phyloP scores from a whole-genome alignment of 2,329 filamentous ascomycete species.

The Leptosphaerulina australis region DNA sequence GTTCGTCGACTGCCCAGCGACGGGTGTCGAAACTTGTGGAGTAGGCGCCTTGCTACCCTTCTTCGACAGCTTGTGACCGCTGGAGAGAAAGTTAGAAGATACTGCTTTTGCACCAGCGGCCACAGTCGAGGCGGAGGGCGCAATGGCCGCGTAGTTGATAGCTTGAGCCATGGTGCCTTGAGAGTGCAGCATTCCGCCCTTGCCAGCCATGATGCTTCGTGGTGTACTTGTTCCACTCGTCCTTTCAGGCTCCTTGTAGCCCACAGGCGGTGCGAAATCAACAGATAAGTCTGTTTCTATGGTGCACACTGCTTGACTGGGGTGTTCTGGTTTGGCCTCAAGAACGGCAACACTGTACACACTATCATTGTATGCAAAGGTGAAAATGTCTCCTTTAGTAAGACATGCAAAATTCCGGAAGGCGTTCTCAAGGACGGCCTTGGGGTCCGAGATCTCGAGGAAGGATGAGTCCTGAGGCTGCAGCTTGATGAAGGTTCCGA shows the following conservation, averaged over 20 bases:
- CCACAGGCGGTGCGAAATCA: constrained; percentile 91
- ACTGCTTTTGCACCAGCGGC: constrained; percentile 66
- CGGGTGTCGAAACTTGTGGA: constrained; percentile 65
- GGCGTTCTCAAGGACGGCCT: constrained; percentile 93
- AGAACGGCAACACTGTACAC: constrained; percentile 91
- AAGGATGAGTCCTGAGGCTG: constrained; percentile 93
- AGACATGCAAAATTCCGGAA: constrained; percentile 95
- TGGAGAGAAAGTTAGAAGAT: constrained; percentile 78
- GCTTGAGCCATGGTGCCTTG: constrained; percentile 95
- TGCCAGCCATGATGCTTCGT: constrained; percentile 67
- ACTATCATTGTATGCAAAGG: constrained; percentile 94
- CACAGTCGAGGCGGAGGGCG: constrained; percentile 73
- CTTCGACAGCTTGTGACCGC: constrained; percentile 84
- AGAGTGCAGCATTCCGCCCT: constrained; percentile 76
- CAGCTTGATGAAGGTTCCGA: constrained; percentile 92
- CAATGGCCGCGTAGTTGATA: constrained; percentile 95
- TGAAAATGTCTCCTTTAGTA: constrained; percentile 93
- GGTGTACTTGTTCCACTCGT: constrained; percentile 86
- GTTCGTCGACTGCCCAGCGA: constrained; percentile 60
- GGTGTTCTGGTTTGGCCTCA: constrained; percentile 86
- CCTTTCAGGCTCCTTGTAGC: constrained; percentile 86
- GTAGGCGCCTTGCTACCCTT: constrained; percentile 77
- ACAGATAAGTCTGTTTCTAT: constrained; percentile 96
- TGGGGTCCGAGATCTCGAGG: constrained; percentile 95
- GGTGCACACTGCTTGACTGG: constrained; percentile 85